Evolutionary conservation across 805 yeast genomes (phyloP), one percentile per base, ranked within the genome.

Genomic region (Candida krabiensis): DNA sequence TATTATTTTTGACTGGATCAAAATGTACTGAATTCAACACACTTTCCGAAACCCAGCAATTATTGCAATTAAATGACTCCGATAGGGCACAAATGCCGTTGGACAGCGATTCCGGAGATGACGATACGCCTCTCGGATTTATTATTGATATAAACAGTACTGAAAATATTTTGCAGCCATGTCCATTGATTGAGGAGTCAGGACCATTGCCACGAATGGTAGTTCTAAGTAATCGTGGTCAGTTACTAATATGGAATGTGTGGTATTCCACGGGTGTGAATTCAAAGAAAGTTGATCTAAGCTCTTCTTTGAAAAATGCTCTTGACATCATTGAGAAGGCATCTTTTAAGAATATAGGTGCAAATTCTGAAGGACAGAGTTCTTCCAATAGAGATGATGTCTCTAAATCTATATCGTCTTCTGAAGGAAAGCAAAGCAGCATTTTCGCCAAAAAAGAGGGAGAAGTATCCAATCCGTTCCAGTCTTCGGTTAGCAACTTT

Each of bases 41-140:
- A 1, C 41, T 74, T 18, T 67, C 77, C 2, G 49, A 63, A 1
- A 33, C 48, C 0, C 58, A 60, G 14, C 53, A 66, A 3, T 52
- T 82, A 1, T 64, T 64, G 21, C 80, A 80, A 7, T 59, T 73
- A 3, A 84, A 83, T 49, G 96, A 89, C 53, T 67, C 80, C 4
- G 79, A 77, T 50, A 70, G 85, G 34, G 95, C 96, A 0, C 72
- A 78, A 18, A 65, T 87, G 45, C 96, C 96, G 1, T 66, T 86
- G 49, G 77, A 77, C 52, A 81, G 77, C 7, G 80, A 69, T 2
- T 66, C 81, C 1, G 81, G 75, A 31, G 81, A 74, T 35, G 95
- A 87, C 50, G 74, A 84, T 11, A 73, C 83, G 6, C 80, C 91
- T 0, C 64, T 85, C 16, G 96, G 96, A 4, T 47, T 85, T 9